Conservation (phyloP, 352 stramenopile genomes). For the Phytophthora citrophthora region DNA sequence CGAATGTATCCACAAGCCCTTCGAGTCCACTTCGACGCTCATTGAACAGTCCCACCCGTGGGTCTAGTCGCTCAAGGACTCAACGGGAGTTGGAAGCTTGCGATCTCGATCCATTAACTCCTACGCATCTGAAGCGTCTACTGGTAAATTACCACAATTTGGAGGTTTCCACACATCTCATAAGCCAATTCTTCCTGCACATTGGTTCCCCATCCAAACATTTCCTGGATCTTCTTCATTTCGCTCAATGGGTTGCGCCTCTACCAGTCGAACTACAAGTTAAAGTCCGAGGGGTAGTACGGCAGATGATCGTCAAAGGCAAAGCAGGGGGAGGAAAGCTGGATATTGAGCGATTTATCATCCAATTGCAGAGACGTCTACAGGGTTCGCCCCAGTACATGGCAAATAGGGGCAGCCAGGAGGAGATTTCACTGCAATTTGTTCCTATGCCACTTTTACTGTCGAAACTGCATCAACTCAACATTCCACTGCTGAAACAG, state of each 20-base stretch:
- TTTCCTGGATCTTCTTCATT: slow-evolving; percentile 51
- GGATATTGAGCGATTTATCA: slow-evolving; percentile 60
- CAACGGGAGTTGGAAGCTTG: slow-evolving; percentile 30
- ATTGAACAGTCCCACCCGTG: neutral
- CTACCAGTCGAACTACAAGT: slow-evolving; percentile 37
- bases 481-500: slow-evolving; percentile 42
- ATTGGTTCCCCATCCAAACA: slow-evolving; percentile 49
- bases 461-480: slow-evolving; percentile 54
- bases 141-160: slow-evolving; percentile 39
- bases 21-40: slow-evolving; percentile 9
- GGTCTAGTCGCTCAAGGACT: neutral
- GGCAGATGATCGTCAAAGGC: slow-evolving; percentile 50
- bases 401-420: neutral
- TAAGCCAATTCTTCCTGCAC: slow-evolving; percentile 63
- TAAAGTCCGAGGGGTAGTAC: slow-evolving; percentile 42
- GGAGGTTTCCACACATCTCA: slow-evolving; percentile 46
- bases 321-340: slow-evolving; percentile 54
- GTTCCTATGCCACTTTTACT: slow-evolving; percentile 41
- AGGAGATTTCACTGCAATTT: slow-evolving; percentile 3
- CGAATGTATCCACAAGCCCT: neutral
- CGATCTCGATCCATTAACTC: slow-evolving; percentile 43
- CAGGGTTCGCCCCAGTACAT: slow-evolving; percentile 33
- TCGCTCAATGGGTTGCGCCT: slow-evolving; percentile 50
- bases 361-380: slow-evolving; percentile 38
- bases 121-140: slow-evolving; percentile 39